Conservation (phyloP, 2,329 filamentous ascomycete genomes). For the Alternaria dauci region DNA sequence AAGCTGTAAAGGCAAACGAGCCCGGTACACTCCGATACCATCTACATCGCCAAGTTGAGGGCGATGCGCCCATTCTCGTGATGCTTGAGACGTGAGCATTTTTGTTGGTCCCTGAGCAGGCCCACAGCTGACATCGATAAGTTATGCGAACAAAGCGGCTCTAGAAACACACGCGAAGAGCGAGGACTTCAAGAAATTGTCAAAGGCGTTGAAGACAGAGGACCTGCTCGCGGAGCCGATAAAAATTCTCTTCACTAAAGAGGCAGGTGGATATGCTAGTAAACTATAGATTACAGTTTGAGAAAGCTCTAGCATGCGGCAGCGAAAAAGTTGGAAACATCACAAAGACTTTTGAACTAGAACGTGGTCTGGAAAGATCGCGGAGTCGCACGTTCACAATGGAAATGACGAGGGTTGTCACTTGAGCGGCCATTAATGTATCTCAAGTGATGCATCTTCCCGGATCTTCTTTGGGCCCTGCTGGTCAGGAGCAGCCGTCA, state of each 20-base stretch:
- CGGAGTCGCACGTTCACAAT: too few species aligned
- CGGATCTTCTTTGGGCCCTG: too few species aligned
- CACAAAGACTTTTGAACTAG: too few species aligned
- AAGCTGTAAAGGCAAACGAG: conserved; percentile 43
- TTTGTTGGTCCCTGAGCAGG: too few species aligned
- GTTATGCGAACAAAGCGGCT: conserved; percentile 43
- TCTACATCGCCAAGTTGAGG: conserved; percentile 40
- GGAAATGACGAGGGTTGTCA: too few species aligned
- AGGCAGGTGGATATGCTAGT: conserved; percentile 37
- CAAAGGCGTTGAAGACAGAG: conserved; percentile 37
- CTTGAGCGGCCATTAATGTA: too few species aligned
- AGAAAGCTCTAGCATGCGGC: too few species aligned
- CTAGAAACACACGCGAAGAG: conserved; percentile 38
- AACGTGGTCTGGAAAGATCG: too few species aligned
- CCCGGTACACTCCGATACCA: conserved; percentile 47
- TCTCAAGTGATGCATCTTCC: too few species aligned
- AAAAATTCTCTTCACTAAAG: conserved; percentile 41
- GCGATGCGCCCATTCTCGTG: conserved; percentile 37
- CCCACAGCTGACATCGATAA: conserved; percentile 1
- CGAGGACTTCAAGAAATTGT: conserved; percentile 33
- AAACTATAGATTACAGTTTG: conserved; percentile 2
- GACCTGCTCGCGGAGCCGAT: conserved; percentile 41
- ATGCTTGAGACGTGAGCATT: conserved; percentile 46
- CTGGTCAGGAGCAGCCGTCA: too few species aligned
- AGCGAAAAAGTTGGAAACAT: too few species aligned